A percentile compares a stretch with the other conserved stretches of the same genome.
These are phyloP conservation scores for Solanum acaule DNA, from an alignment of 257 asterid genomes.

Conservation along the genomic window DNA sequence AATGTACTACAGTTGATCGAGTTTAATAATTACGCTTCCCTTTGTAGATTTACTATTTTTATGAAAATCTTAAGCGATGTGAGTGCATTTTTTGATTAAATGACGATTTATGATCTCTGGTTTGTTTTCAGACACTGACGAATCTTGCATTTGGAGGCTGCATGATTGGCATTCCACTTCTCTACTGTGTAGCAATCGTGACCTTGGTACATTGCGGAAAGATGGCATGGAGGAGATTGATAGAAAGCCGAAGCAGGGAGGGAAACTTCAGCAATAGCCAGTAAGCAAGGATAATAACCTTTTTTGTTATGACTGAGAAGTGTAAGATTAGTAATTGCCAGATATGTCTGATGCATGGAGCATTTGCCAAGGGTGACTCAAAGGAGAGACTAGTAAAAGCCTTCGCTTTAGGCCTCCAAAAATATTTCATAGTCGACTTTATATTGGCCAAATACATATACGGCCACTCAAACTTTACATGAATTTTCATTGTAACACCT, in stretches of 20 bases:
- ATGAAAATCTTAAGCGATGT: not conserved
- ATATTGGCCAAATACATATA: not conserved
- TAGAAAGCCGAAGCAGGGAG: conserved; percentile 33
- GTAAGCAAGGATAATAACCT: not conserved
- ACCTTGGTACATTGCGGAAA: conserved; percentile 62
- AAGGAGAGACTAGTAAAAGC: not conserved
- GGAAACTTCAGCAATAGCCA: conserved; percentile 7
- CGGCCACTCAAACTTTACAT: not conserved
- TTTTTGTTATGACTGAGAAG: not conserved
- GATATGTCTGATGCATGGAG: not conserved
- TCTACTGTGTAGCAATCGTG: conserved; percentile 39
- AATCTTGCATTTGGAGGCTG: conserved; percentile 88
- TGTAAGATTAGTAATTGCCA: not conserved
- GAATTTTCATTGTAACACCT: not conserved
- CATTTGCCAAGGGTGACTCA: not conserved
- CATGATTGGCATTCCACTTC: conserved; percentile 69
- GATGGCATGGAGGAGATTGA: conserved; percentile 57
- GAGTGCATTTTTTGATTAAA: not conserved
- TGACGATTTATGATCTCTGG: not conserved
- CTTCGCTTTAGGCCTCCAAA: not conserved
- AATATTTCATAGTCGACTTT: not conserved
- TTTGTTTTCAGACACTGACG: conserved; percentile 51
- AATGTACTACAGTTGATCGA: not conserved
- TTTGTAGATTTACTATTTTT: not conserved
- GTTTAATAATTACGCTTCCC: not conserved